Conservation (phyloP, 2,329 filamentous ascomycete genomes). For the Aspergillus uvarum region DNA sequence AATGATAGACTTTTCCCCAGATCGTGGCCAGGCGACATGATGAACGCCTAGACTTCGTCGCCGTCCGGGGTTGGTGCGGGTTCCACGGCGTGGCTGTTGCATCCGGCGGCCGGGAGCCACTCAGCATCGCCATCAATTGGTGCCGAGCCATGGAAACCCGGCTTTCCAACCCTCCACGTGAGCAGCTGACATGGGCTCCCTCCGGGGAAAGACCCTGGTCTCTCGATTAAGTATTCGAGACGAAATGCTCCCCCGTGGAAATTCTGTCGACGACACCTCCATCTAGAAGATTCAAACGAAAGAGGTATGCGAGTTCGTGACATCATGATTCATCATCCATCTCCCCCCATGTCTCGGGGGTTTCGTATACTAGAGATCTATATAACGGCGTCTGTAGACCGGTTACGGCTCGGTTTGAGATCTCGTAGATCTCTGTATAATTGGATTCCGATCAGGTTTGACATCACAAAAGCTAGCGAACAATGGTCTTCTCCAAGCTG, state of each 20-base stretch:
- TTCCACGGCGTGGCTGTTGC: not conserved
- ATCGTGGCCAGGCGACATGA: not conserved
- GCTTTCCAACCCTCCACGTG: not conserved
- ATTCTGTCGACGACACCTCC: not conserved
- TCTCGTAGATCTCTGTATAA: not conserved
- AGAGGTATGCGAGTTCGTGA: not conserved
- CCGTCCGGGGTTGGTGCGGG: not conserved
- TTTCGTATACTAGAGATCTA: not conserved
- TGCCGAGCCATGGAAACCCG: not conserved
- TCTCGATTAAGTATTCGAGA: not conserved
- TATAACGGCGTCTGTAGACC: not conserved
- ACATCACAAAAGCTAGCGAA: not conserved
- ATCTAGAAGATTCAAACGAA: not conserved
- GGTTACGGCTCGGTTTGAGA: not conserved
- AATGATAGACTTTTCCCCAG: conserved; percentile 5
- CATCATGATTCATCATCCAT: conserved; percentile 5
- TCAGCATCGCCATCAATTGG: not conserved
- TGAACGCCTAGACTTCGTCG: not conserved
- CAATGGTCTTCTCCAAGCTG: not conserved
- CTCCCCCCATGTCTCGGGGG: not conserved
- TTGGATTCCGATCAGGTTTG: not conserved
- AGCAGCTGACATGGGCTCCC: not conserved
- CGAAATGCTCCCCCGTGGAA: not conserved
- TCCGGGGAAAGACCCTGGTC: not conserved
- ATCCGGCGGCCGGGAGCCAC: not conserved